phyloP scores from a whole-genome alignment of 495 filamentous ascomycete species.

The Neurospora tetrasperma region DNA sequence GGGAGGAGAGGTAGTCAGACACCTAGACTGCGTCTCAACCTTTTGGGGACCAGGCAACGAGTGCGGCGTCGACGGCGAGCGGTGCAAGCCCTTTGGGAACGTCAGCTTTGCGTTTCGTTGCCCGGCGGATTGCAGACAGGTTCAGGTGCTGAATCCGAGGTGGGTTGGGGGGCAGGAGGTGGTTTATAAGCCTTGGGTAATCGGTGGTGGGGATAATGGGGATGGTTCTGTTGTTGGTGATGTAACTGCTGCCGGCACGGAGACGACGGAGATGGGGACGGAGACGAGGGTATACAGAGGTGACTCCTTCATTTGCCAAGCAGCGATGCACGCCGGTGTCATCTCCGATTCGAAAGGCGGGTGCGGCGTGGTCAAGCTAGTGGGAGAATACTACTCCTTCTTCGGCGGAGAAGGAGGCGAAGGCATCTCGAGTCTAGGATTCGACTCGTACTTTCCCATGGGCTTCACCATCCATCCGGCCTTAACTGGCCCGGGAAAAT shows the following conservation, averaged over 20 bases:
- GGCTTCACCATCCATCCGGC: slow-evolving; percentile 52
- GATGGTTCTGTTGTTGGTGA: too few relatives aligned
- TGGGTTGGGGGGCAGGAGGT: slow-evolving; percentile 65
- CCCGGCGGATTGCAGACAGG: slow-evolving; percentile 57
- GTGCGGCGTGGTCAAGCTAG: slow-evolving; percentile 47
- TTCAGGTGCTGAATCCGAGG: slow-evolving; percentile 57
- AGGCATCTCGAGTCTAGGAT: slow-evolving; percentile 56
- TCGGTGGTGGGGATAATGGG: slow-evolving; percentile 49
- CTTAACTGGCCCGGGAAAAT: not conserved
- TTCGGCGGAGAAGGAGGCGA: slow-evolving; percentile 40
- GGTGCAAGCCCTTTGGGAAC: slow-evolving; percentile 66
- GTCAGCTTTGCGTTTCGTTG: slow-evolving; percentile 65
- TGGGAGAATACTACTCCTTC: slow-evolving; percentile 58
- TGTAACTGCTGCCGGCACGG: slow-evolving; percentile 14
- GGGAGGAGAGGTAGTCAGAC: slow-evolving; percentile 40
- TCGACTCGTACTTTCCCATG: slow-evolving; percentile 70
- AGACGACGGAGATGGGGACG: not conserved
- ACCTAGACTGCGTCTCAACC: slow-evolving; percentile 50
- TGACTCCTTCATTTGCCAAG: slow-evolving; percentile 56
- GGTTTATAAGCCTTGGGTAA: slow-evolving; percentile 56
- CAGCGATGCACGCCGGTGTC: slow-evolving; percentile 50
- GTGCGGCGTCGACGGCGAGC: slow-evolving; percentile 67
- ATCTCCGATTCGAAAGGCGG: slow-evolving; percentile 60
- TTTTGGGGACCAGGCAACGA: slow-evolving; percentile 55
- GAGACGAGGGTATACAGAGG: slow-evolving; percentile 48